Evolutionary conservation across 2,329 filamentous ascomycete species (phyloP), one percentile per base, ranked within the genome.

Genomic region (Macroventuria anomochaeta): DNA sequence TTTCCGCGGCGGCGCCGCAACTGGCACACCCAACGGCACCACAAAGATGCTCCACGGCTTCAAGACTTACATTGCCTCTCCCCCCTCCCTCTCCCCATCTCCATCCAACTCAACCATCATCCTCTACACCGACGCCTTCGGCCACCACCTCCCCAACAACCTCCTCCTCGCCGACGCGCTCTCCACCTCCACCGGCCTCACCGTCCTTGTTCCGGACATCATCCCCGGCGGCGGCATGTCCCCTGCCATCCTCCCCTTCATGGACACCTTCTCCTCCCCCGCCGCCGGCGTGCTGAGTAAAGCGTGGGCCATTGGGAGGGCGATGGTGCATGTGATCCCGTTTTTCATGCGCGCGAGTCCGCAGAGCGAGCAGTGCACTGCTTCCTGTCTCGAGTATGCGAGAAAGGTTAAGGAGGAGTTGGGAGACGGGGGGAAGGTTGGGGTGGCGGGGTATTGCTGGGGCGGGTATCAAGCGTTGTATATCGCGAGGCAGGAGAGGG

Each of bases 111-210:
- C 54, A 6, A 64, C 62, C 4, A 62, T 69, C 53, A 59, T 69
- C 46, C 57, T 57, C 53, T 61, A 50, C 55, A 64, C 63, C 17
- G 66, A 69, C 43, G 63, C 59, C 38, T 67, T 69, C 33, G 66
- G 63, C n/a, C 60, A 64, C 36, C 31, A 34, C 2, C 57, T 69
- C 18, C 47, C 60, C 31, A 69, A 69, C 57, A 67, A 64, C 57
- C 55, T 60, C 15, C 53, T 69, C 31, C 58, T 69, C 34, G 63
- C 66, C 23, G 66, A 69, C 49, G 55, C 58, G 6, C 63, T 64
- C 33, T 59, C 62, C n/a, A 17, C 42, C 5, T 42, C 32, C 10
- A 63, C 57, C 1, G 54, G 52, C 23, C 34, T 51, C 37, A 56
- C 57, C 7, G 64, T 69, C 33, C 54, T 65, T 0, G 54, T 68